phyloP scores from a whole-genome alignment of 495 filamentous ascomycete genomes.

The Podospora australis region DNA sequence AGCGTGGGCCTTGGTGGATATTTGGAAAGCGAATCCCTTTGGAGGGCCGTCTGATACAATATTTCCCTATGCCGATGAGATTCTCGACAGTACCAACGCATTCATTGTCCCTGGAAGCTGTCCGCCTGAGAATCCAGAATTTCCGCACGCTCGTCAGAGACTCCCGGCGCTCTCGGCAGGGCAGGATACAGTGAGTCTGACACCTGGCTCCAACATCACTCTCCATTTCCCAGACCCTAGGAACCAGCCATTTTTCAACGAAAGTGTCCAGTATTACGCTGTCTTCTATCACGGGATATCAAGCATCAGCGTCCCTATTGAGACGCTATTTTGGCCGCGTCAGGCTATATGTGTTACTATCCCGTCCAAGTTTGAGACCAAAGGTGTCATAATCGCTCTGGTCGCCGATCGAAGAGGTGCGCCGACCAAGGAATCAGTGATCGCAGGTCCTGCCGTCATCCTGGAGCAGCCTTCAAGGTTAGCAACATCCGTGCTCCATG shows the following conservation, averaged over 20 bases:
- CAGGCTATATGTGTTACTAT: conserved; percentile 34
- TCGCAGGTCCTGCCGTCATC: conserved; percentile 33
- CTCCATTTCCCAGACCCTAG: conserved; percentile 33
- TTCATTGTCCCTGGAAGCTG: conserved; percentile 46
- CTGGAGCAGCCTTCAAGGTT: conserved; percentile 31
- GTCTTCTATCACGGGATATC: conserved; percentile 46
- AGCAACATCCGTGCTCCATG: conserved; percentile 9
- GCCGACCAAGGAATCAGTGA: conserved; percentile 39
- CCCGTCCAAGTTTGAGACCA: conserved; percentile 41
- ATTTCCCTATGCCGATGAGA: conserved; percentile 50
- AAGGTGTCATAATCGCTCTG: conserved; percentile 41
- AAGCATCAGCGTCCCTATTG: conserved; percentile 41
- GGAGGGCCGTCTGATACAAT: conserved; percentile 43
- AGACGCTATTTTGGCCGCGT: conserved; percentile 26
- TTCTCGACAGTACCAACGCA: conserved; percentile 44
- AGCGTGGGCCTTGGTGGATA: conserved; percentile 45
- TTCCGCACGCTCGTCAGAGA: conserved; percentile 39
- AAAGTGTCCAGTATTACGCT: conserved; percentile 38
- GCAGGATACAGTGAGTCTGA: conserved; percentile 29
- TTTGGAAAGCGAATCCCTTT: conserved; percentile 45
- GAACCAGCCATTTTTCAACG: conserved; percentile 37
- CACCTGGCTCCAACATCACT: conserved; percentile 37
- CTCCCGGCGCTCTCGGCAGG: conserved; percentile 37
- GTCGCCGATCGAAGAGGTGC: conserved; percentile 40
- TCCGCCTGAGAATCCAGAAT: conserved; percentile 42